Base-by-base conservation (phyloP, 345 rosid genomes). In the Dipteronia dyeriana region DNA sequence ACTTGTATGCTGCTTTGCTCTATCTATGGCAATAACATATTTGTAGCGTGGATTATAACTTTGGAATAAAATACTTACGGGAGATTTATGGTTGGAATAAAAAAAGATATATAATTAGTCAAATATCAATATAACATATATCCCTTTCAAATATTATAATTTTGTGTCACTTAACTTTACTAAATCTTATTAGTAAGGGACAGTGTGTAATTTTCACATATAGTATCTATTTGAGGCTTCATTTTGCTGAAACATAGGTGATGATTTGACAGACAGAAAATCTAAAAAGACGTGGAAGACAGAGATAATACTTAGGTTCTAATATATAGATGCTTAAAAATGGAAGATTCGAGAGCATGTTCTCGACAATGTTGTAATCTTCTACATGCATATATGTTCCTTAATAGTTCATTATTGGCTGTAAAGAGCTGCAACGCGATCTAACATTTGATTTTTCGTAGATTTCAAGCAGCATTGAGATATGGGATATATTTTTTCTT, bases 261-360 rank as follows among this genome's bases (percentile, higher is more conserved):
- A 59, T 59, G 23, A 41, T 5, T n/a, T 10, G 43, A 60, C 22
- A 20, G 14, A 39, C 3, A 23, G 0, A 34, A 60, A 39, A 38
- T 73, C 14, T 22, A 11, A 70, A 23, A 39, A 38, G 66, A 73
- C 75, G 3, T 59, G 66, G 43, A 73, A 39, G 66, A 7, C 10
- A 41, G 67, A 72, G 38, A 41, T 34, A 34, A 51, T 11, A 65
- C 16, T 23, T 41, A 8, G 56, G 47, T 26, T 53, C 13, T 19
- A 31, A 54, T n/a, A n/a, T n/a, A n/a, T 29, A 31, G 12, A 51
- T 70, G 47, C 74, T 70, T 53, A 51, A 70, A 70, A 51, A 53
- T 53, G 74, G 74, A 26, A 53, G 62, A 70, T 70, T 70, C 74
- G 62, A 5, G 45, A 70, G 74, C 39, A 53, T 26, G 63, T 70